Percentiles rank a stretch among this genome's conserved stretches.
Conservation (phyloP, 495 filamentous ascomycete genomes). For the Xeromyces bisporus region DNA sequence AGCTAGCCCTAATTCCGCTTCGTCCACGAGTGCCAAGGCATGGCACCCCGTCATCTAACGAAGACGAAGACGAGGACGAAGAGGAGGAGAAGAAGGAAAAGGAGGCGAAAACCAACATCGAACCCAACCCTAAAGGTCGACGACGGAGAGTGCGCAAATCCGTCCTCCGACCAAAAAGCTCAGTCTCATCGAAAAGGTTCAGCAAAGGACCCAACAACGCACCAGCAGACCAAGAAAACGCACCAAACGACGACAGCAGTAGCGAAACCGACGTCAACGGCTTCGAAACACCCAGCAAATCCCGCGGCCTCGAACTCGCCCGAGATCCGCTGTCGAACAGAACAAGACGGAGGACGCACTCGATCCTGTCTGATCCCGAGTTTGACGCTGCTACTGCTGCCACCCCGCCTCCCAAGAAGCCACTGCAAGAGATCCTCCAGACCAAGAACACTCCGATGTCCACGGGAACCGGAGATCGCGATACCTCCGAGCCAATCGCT, state of each 20-base stretch:
- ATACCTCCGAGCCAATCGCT: constrained; percentile 24
- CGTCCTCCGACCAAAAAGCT: constrained; percentile 33
- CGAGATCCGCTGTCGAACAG: constrained; percentile 24
- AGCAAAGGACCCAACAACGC: constrained; percentile 31
- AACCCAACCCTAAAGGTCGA: constrained; percentile 9
- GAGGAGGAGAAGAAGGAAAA: too few relatives aligned
- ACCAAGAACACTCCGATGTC: constrained; percentile 12
- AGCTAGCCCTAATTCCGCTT: constrained; percentile 20
- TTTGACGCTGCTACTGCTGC: too few relatives aligned
- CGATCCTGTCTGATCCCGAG: constrained; percentile 17
- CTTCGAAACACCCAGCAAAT: constrained; percentile 30
- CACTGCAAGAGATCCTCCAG: constrained; percentile 19
- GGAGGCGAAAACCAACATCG: constrained; percentile 12
- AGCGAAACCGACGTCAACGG: constrained; percentile 28
- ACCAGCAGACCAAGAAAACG: constrained; percentile 14
- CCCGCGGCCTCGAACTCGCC: constrained; percentile 23
- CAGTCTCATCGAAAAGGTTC: constrained; percentile 23
- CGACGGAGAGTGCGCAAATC: constrained; percentile 28
- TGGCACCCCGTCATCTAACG: constrained; percentile 15
- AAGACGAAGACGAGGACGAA: too few relatives aligned
- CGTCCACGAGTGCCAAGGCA: constrained; percentile 11
- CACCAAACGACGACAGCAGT: constrained; percentile 15
- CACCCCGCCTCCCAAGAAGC: constrained; percentile 18
- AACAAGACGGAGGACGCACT: constrained; percentile 18
- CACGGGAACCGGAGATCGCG: constrained; percentile 7